These are phyloP conservation scores for Aspergillus clavatus DNA, from an alignment of 2,329 filamentous ascomycete genomes.

Conservation along the genomic window DNA sequence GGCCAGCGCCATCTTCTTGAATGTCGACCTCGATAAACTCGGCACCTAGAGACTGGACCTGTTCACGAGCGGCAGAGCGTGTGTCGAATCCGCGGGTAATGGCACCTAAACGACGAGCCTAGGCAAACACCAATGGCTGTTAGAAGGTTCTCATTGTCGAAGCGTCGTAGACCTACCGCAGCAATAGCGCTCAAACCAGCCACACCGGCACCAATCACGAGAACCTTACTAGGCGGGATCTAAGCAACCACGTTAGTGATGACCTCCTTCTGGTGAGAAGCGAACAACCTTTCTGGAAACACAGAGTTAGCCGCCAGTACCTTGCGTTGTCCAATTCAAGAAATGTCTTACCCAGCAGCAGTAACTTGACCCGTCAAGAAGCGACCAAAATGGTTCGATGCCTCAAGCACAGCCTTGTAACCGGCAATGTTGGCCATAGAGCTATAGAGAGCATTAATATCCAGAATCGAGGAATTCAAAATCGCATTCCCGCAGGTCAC, in stretches of 20 bases:
- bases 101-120: slow-evolving; percentile 76
- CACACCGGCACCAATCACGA: slow-evolving; percentile 86
- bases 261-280: not conserved
- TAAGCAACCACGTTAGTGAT: slow-evolving; percentile 31
- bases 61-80: slow-evolving; percentile 78
- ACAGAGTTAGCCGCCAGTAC: slow-evolving; percentile 21
- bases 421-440: slow-evolving; percentile 94
- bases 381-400: slow-evolving; percentile 81
- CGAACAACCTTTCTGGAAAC: slow-evolving; percentile 22
- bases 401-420: slow-evolving; percentile 86
- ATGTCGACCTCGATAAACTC: slow-evolving; percentile 86
- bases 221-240: slow-evolving; percentile 83
- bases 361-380: slow-evolving; percentile 88
- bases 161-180: slow-evolving; percentile 46
- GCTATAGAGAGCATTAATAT: slow-evolving; percentile 40
- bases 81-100: slow-evolving; percentile 90
- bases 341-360: slow-evolving; percentile 60
- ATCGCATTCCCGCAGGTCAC: no score
- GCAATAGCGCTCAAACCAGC: slow-evolving; percentile 85
- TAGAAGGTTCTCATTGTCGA: not conserved
- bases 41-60: slow-evolving; percentile 83
- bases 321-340: not conserved
- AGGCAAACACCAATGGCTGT: slow-evolving; percentile 11
- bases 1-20: slow-evolving; percentile 76
- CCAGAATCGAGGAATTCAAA: no score